A percentile compares a stretch with the other conserved stretches of the same genome.
Conservation (phyloP, 2,329 filamentous ascomycete species). For the Trichoderma sp. region DNA sequence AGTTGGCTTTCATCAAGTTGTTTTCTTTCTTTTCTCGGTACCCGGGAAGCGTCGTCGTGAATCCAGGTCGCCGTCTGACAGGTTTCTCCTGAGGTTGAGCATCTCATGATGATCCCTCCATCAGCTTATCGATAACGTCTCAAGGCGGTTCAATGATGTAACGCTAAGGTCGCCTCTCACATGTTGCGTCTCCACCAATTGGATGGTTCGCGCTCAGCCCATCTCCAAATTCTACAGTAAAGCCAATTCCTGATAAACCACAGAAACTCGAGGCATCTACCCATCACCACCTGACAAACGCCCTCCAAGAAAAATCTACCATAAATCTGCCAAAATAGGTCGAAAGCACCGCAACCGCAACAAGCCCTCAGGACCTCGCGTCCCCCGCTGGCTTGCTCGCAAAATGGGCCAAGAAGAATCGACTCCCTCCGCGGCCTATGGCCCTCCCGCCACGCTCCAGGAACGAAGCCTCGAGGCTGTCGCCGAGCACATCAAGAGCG, state of each 20-base stretch:
- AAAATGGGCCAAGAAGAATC: constrained; percentile 90
- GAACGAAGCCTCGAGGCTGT: constrained; percentile 72
- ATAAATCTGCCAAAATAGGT: constrained; percentile 43
- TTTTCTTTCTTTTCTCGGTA: neutral
- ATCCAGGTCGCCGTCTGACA: neutral
- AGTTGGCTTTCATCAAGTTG: neutral
- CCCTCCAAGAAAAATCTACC: neutral
- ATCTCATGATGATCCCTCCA: neutral
- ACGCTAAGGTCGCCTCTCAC: constrained; percentile 20
- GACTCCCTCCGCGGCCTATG: constrained; percentile 62
- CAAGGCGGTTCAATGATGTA: constrained; percentile 24
- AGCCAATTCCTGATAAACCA: neutral
- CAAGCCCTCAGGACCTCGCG: constrained; percentile 38
- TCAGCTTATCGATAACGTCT: constrained; percentile 30
- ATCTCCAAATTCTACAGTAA: neutral
- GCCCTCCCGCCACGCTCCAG: constrained; percentile 64
- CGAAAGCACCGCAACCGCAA: constrained; percentile 44
- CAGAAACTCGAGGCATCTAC: neutral
- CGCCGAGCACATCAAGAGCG: constrained; percentile 77
- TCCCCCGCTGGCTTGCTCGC: constrained; percentile 40
- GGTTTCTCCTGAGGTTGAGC: neutral
- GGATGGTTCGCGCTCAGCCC: neutral
- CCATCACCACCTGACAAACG: neutral
- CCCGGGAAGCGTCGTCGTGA: neutral
- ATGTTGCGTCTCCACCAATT: constrained; percentile 23